These are phyloP conservation scores for Phytophthora rubi DNA, from an alignment of 352 stramenopile species.

Conservation along the genomic window DNA sequence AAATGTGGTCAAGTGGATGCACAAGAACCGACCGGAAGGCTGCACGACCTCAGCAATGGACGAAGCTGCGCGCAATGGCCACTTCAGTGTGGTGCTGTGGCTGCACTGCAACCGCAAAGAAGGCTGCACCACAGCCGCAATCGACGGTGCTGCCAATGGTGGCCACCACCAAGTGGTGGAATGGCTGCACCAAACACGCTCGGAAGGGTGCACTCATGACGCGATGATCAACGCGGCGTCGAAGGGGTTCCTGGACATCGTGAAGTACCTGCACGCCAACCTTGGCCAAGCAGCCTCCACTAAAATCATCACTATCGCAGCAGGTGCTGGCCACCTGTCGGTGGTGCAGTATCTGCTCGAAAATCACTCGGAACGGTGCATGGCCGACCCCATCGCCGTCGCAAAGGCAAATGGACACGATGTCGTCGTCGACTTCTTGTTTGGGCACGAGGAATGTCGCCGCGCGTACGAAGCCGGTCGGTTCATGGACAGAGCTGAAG, in stretches of 20 bases:
- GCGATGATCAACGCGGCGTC: conserved; percentile 19
- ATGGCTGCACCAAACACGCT: conserved; percentile 6
- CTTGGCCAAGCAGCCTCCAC: conserved; percentile 9
- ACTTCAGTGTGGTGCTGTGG: conserved; percentile 24
- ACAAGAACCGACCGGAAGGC: conserved; percentile 21
- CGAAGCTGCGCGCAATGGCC: conserved; percentile 15
- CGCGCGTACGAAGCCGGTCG: conserved; percentile 11
- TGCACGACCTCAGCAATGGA: conserved; percentile 25
- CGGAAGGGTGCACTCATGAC: conserved; percentile 22
- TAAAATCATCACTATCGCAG: conserved; percentile 18
- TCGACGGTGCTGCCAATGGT: conserved; percentile 15
- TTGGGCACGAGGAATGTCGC: conserved; percentile 16
- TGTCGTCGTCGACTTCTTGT: conserved; percentile 3
- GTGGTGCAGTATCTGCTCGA: conserved; percentile 23
- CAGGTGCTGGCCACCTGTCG: conserved; percentile 7
- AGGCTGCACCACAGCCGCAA: conserved; percentile 21
- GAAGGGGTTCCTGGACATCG: conserved; percentile 20
- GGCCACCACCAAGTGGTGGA: conserved; percentile 6
- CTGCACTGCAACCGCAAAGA: conserved; percentile 26
- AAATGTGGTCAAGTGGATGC: conserved; percentile 26
- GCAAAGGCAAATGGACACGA: conserved; percentile 11
- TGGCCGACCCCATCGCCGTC: background rate
- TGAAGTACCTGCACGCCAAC: conserved; percentile 17
- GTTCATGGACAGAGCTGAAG: conserved; percentile 3
- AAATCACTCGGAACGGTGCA: conserved; percentile 13